Percentiles rank a stretch among this genome's conserved stretches.
Evolutionary conservation across 345 rosid species (phyloP).

Genomic region (Cardamine occulta): DNA sequence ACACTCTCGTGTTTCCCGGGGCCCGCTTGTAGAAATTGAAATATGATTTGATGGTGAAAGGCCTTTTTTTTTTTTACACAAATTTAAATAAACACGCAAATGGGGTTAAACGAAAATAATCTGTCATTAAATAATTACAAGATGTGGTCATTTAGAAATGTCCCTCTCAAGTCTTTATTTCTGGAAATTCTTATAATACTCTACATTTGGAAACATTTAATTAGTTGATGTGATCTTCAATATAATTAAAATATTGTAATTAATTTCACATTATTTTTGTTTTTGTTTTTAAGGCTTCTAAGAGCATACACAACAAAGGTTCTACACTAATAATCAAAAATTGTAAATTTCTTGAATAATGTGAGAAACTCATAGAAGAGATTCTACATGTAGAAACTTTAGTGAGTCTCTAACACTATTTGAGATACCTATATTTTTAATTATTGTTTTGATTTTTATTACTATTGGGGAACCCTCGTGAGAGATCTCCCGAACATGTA

Average conservation of each 20-base stretch:
- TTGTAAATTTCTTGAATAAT: too few relatives aligned
- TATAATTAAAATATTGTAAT: neutral
- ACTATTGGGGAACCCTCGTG: too few relatives aligned
- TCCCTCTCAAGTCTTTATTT: constrained; percentile 31
- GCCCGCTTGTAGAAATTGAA: constrained; percentile 32
- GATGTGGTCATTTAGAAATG: constrained; percentile 28
- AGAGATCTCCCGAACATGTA: neutral
- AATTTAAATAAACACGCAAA: constrained; percentile 30
- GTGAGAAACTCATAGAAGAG: too few relatives aligned
- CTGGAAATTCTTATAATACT: constrained; percentile 14
- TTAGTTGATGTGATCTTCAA: constrained; percentile 6
- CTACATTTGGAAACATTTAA: constrained; percentile 15
- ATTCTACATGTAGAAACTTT: too few relatives aligned
- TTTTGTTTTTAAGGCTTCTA: too few relatives aligned
- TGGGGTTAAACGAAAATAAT: neutral
- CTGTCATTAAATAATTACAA: constrained; percentile 10
- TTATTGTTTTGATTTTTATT: too few relatives aligned
- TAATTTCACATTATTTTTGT: neutral
- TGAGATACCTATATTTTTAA: too few relatives aligned
- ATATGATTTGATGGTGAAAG: constrained; percentile 40
- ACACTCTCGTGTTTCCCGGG: constrained; percentile 32
- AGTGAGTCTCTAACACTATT: too few relatives aligned
- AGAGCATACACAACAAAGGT: too few relatives aligned
- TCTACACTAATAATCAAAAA: too few relatives aligned
- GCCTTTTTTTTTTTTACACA: neutral